These are phyloP conservation scores for Dictyostelium discoideum DNA, from an alignment of 78 protist species.

Conservation along the genomic window dicty_2.7 NC_007090.3:4875001-4875500, in stretches of 20 bases:
- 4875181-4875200: slow-evolving; percentile 41
- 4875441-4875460: slow-evolving; percentile 23
- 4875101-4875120: slow-evolving; percentile 35
- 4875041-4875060: slow-evolving; percentile 68
- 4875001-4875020: not conserved
- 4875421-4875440: slow-evolving; percentile 40
- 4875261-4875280: slow-evolving; percentile 65
- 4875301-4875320: too few relatives aligned
- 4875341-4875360: too few relatives aligned
- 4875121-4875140: slow-evolving; percentile 12
- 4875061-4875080: slow-evolving; percentile 26
- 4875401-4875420: slow-evolving; percentile 45
- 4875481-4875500: slow-evolving; percentile 37
- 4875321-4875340: too few relatives aligned
- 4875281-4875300: too few relatives aligned
- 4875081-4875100: slow-evolving; percentile 48
- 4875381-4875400: slow-evolving; percentile 45
- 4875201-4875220: slow-evolving; percentile 70
- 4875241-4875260: slow-evolving; percentile 44
- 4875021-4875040: not conserved
- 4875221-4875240: slow-evolving; percentile 64
- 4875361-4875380: not conserved
- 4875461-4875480: slow-evolving; percentile 37
- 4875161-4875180: slow-evolving; percentile 31
- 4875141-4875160: slow-evolving; percentile 54